Percentiles rank a stretch among this genome's conserved stretches.
Evolutionary conservation across 305 asterid species (phyloP).

Genomic region (Fraxinus sp.): DNA sequence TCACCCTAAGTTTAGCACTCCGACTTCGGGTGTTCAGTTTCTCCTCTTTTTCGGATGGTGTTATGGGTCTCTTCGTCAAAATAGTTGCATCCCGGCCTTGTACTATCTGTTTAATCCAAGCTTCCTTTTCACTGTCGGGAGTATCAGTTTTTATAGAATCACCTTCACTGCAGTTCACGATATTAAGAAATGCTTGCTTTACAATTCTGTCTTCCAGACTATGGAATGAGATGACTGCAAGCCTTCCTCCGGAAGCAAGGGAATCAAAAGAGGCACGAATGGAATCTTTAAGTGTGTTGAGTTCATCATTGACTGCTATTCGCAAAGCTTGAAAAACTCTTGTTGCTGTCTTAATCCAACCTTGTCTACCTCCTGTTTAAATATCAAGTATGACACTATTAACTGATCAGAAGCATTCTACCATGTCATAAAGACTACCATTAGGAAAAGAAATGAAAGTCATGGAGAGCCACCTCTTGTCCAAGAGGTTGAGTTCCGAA

Average conservation of each 20-base stretch:
- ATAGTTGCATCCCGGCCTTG: conserved; percentile 52
- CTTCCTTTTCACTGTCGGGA: conserved; percentile 41
- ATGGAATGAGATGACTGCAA: conserved; percentile 87
- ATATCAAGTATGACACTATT: not conserved
- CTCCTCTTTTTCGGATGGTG: conserved; percentile 89
- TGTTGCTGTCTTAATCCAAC: conserved; percentile 97
- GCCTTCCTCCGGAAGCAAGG: conserved; percentile 85
- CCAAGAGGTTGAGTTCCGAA: conserved; percentile 66
- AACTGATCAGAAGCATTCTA: not conserved
- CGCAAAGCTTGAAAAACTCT: conserved; percentile 91
- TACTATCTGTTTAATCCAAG: conserved; percentile 74
- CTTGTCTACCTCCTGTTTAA: conserved; percentile 85
- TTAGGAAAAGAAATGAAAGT: not conserved
- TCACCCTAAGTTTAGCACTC: conserved; percentile 92
- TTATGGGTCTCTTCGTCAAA: conserved; percentile 85
- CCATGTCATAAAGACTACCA: not conserved
- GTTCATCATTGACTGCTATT: conserved; percentile 96
- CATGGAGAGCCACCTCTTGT: conserved; percentile 51
- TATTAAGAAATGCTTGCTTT: conserved; percentile 79
- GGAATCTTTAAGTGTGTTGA: conserved; percentile 65
- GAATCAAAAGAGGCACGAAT: conserved; percentile 55
- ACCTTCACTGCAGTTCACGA: conserved; percentile 38
- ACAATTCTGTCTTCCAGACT: conserved; percentile 96
- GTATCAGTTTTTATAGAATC: conserved; percentile 20
- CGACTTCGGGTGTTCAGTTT: conserved; percentile 71